These are phyloP conservation scores for Torulaspora quercuum DNA, from an alignment of 805 yeast species.

Conservation along the genomic window DNA sequence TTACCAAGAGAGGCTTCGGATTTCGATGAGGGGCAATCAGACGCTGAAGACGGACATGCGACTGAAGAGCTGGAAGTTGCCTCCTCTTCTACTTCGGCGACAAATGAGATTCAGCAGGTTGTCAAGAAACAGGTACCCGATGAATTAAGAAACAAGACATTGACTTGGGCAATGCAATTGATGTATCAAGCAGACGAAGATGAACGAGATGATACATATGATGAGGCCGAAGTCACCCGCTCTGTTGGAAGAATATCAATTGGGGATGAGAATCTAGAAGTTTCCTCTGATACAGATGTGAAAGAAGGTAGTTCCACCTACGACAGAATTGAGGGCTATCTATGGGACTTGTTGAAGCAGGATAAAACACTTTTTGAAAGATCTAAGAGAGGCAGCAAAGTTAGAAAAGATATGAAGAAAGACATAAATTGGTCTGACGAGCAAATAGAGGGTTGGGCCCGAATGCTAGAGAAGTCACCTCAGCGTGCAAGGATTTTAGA, in stretches of 20 bases:
- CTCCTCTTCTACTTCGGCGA: neutral
- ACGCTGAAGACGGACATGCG: constrained; percentile 3
- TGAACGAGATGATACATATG: constrained; percentile 78
- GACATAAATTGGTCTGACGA: constrained; percentile 77
- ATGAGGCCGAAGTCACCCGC: constrained; percentile 43
- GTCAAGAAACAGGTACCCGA: constrained; percentile 38
- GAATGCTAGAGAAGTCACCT: constrained; percentile 67
- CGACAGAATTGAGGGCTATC: constrained; percentile 48
- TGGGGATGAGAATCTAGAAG: constrained; percentile 17
- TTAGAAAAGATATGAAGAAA: constrained; percentile 49
- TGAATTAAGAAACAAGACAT: constrained; percentile 53
- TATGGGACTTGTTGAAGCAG: constrained; percentile 55
- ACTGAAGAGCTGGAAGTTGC: constrained; percentile 10
- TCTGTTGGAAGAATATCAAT: constrained; percentile 17
- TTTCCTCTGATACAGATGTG: constrained; percentile 18
- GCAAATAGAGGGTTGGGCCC: constrained; percentile 91
- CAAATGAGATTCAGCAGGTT: constrained; percentile 16
- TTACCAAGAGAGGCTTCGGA: constrained; percentile 29
- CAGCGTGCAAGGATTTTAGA: constrained; percentile 59
- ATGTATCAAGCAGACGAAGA: constrained; percentile 77
- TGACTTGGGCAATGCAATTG: constrained; percentile 57
- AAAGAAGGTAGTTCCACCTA: constrained; percentile 26
- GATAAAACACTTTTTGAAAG: constrained; percentile 50
- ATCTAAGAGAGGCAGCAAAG: constrained; percentile 47
- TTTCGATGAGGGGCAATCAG: constrained; percentile 9